Base-by-base conservation (phyloP, 2,329 filamentous ascomycete species). In the Chaetomium strumarium region DNA sequence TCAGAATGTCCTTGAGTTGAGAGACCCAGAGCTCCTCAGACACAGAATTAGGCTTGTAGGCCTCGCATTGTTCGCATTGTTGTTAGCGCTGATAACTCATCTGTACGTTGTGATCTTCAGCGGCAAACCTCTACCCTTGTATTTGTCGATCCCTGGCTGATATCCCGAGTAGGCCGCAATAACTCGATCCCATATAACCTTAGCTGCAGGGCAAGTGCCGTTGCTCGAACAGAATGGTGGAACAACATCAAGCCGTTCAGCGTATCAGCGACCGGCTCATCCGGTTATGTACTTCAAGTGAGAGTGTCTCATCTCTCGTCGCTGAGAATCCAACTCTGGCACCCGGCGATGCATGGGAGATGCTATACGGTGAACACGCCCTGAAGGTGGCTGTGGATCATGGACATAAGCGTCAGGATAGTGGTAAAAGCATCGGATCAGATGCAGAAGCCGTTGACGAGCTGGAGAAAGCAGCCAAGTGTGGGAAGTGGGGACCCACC, bases 401-500 rank as follows among this genome's bases (percentile, higher is more conserved):
- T n/a, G 61, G 60, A 59, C 24, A 58, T 14, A 36, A 50, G 37
- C 39, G 20, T 3, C 16, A 41, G 20, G 33, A 29, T 2, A 24
- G 10, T 12, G 14, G n/a, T 12, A 14, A 17, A 37, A 20, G 14
- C 24, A 4, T 24, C 8, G 14, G 47, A 47, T 61, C 50, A 17
- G 62, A 52, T 49, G 52, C 58, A 8, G 33, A 42, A 40, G 13
- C 51, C 24, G 43, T 65, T 2, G 72, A 76, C 44, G 75, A 78
- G 30, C 63, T 86, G 24, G 67, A 79, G 37, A 74, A 70, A 41
- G 83, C 83, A 1, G 68, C 70, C 8, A 63, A 74, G 51, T 89
- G 85, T 63, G 86, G 86, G 2, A 81, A 78, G 48, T 91, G 86
- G 80, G 85, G 84, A 0, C 64, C 74, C 0, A 74, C 76, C 1